These are phyloP conservation scores for Exserohilum turcica DNA, from an alignment of 2,329 filamentous ascomycete species.

Conservation along the genomic window DNA sequence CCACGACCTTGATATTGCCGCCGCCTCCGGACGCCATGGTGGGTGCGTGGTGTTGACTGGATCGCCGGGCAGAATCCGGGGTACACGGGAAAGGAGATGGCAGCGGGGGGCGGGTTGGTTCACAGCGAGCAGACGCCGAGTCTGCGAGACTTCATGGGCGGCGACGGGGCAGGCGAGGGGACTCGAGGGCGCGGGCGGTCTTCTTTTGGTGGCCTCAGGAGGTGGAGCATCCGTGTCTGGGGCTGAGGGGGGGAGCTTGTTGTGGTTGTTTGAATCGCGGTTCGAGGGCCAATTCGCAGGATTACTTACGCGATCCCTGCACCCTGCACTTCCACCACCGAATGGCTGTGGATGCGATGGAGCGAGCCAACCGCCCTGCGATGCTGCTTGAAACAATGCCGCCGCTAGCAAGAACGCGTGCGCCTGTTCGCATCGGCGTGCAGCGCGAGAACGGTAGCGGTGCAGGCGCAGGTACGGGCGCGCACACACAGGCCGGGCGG, in stretches of 20 bases:
- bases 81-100: conserved; percentile 20
- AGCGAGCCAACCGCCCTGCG: conserved; percentile 14
- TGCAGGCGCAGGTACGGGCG: not conserved
- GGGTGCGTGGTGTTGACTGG: conserved; percentile 14
- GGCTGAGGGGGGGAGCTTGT: conserved; percentile 26
- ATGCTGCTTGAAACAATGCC: not conserved
- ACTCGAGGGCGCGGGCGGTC: not conserved
- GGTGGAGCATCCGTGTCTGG: conserved; percentile 20
- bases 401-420: not conserved
- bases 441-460: no score
- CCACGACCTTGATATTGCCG: conserved; percentile 98
- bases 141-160: conserved; percentile 39
- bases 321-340: conserved; percentile 7
- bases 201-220: conserved; percentile 27
- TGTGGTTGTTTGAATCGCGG: conserved; percentile 21
- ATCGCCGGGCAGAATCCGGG: conserved; percentile 6
- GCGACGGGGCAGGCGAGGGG: conserved; percentile 8
- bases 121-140: conserved; percentile 30
- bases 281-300: conserved; percentile 18
- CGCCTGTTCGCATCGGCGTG: no score
- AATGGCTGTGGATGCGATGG: conserved; percentile 5
- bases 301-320: conserved; percentile 39
- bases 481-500: not conserved
- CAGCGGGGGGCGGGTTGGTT: conserved; percentile 15
- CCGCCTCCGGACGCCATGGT: conserved; percentile 74